Evolutionary conservation across 768 basidiomycete genomes (phyloP).

Genomic region (Dentipellis sp.): DNA sequence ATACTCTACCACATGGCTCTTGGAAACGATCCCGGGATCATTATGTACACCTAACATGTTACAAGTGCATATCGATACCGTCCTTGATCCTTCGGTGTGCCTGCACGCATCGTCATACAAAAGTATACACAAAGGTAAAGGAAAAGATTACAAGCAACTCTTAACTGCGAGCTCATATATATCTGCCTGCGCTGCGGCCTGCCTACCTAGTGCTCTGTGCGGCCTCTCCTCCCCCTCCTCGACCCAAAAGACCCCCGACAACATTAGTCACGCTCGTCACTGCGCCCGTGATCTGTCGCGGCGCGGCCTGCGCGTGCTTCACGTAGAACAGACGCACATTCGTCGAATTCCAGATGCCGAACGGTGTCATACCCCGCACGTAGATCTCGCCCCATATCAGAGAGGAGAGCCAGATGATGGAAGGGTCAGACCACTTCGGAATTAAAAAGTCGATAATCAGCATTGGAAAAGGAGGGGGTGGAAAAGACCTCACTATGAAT

Average conservation of each 20-base stretch:
- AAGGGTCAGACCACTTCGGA: slow-evolving; percentile 86
- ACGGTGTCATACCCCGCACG: slow-evolving; percentile 77
- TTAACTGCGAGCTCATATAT: too few relatives aligned
- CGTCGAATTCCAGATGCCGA: slow-evolving; percentile 88
- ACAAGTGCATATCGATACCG: too few relatives aligned
- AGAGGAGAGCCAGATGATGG: slow-evolving; percentile 86
- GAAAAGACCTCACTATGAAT: slow-evolving; percentile 51
- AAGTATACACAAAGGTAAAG: too few relatives aligned
- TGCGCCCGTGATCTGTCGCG: slow-evolving; percentile 67
- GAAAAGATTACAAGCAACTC: too few relatives aligned
- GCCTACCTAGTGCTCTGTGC: too few relatives aligned
- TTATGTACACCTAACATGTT: too few relatives aligned
- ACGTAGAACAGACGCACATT: slow-evolving; percentile 86
- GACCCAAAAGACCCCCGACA: slow-evolving; percentile 66
- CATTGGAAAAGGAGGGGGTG: not conserved
- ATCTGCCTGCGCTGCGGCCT: too few relatives aligned
- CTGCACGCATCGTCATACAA: too few relatives aligned
- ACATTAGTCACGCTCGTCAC: slow-evolving; percentile 75
- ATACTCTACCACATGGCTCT: too few relatives aligned
- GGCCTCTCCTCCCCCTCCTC: slow-evolving; percentile 5
- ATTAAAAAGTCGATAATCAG: not conserved
- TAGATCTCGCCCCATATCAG: slow-evolving; percentile 96
- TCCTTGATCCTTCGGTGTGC: too few relatives aligned
- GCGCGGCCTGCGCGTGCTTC: slow-evolving; percentile 68
- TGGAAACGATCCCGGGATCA: too few relatives aligned